phyloP scores from a whole-genome alignment of 1,284 basidiomycete genomes.

The Moniliophthora roreri region DNA sequence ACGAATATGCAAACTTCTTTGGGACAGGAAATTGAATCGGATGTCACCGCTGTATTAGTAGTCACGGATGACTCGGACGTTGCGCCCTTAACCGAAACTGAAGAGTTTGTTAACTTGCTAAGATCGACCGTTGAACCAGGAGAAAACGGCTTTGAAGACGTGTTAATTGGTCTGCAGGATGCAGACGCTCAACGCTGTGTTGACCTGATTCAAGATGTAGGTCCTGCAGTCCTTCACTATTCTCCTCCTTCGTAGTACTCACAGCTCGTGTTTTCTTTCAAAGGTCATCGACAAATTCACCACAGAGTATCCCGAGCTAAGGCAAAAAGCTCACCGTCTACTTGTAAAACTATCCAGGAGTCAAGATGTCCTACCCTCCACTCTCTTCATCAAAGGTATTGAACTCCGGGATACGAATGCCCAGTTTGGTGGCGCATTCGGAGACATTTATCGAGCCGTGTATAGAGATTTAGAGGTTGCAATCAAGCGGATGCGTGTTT shows the following conservation, averaged over 20 bases:
- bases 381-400: constrained; percentile 21
- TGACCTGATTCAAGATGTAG: constrained; percentile 22
- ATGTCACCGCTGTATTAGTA: too few relatives aligned
- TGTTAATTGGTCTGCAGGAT: constrained; percentile 16
- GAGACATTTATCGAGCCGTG: constrained; percentile 22
- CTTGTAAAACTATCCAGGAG: constrained; percentile 24
- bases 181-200: constrained; percentile 20
- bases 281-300: constrained; percentile 7
- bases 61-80: too few relatives aligned
- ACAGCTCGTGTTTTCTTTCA: too few relatives aligned
- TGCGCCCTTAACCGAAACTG: too few relatives aligned
- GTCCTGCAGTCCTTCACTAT: too few relatives aligned
- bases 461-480: constrained; percentile 22
- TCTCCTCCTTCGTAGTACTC: too few relatives aligned
- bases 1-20: too few relatives aligned
- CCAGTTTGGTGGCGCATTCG: constrained; percentile 21
- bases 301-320: constrained; percentile 4
- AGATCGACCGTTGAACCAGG: constrained; percentile 9
- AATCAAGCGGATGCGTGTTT: constrained; percentile 22
- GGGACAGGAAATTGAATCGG: too few relatives aligned
- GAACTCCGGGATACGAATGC: constrained; percentile 17
- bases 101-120: constrained; percentile 17
- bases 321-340: constrained; percentile 20
- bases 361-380: constrained; percentile 22
- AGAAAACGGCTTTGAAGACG: constrained; percentile 8